Conservation (phyloP, 2,329 filamentous ascomycete genomes). For the Mycosphaerelloides madeirae region DNA sequence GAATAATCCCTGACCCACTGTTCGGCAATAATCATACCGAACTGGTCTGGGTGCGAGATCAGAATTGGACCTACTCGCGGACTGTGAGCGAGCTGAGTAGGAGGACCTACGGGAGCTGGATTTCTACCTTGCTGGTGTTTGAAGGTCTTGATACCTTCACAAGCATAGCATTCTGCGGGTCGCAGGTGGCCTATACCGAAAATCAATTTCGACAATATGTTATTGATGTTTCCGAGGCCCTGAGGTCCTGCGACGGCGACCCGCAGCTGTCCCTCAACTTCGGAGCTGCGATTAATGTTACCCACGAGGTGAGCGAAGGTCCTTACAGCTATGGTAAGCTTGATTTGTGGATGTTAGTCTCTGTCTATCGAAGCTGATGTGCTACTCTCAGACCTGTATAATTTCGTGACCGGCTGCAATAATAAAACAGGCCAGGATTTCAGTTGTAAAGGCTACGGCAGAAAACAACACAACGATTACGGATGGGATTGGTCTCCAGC, state of each 20-base stretch:
- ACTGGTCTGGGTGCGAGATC: neutral
- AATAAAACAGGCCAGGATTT: too few species aligned
- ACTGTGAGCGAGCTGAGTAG: neutral
- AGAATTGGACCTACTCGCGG: conserved; percentile 5
- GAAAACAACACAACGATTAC: conserved; percentile 3
- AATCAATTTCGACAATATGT: conserved; percentile 60
- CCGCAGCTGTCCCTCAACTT: conserved; percentile 48
- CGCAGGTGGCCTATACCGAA: conserved; percentile 51
- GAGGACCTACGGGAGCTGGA: neutral
- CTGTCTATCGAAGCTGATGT: too few species aligned
- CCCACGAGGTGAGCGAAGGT: conserved; percentile 49
- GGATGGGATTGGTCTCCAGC: conserved; percentile 3
- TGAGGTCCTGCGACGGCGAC: conserved; percentile 37
- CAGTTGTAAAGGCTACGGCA: neutral
- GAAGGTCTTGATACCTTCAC: conserved; percentile 58
- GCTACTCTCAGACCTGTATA: too few species aligned
- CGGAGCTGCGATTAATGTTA: conserved; percentile 51
- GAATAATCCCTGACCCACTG: conserved; percentile 1
- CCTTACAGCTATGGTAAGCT: conserved; percentile 57
- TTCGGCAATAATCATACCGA: conserved; percentile 1
- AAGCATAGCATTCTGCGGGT: conserved; percentile 50
- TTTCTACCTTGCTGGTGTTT: conserved; percentile 51
- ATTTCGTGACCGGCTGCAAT: too few species aligned
- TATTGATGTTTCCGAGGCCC: conserved; percentile 49
- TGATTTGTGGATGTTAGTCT: too few species aligned